These are phyloP conservation scores for Calocybe indica DNA, from an alignment of 768 basidiomycete genomes.

Conservation along the genomic window DNA sequence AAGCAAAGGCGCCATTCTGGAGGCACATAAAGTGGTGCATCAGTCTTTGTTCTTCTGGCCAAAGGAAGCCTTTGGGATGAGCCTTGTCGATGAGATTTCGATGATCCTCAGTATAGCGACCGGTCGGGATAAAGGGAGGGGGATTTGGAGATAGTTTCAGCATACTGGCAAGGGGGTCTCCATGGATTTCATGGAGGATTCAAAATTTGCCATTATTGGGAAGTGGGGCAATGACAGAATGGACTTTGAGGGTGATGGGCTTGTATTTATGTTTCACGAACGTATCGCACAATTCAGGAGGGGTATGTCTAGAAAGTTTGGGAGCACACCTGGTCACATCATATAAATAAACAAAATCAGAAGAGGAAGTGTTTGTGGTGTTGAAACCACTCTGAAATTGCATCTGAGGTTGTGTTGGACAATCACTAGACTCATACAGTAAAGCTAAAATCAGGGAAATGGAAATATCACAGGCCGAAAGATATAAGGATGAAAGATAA, in stretches of 20 bases:
- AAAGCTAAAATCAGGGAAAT: too few species aligned
- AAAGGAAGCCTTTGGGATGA: not conserved
- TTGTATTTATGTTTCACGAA: conserved; percentile 22
- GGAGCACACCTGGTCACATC: not conserved
- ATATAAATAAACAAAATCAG: not conserved
- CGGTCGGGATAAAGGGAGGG: conserved; percentile 12
- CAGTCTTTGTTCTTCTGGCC: not conserved
- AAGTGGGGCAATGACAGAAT: conserved; percentile 14
- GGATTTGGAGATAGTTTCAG: conserved; percentile 13
- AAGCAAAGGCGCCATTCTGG: not conserved
- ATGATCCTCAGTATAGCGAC: conserved; percentile 19
- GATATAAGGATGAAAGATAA: too few species aligned
- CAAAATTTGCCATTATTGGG: conserved; percentile 14
- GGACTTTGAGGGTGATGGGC: conserved; percentile 19
- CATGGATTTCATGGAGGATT: conserved; percentile 18
- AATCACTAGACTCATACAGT: too few species aligned
- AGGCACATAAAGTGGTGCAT: not conserved
- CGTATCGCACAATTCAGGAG: not conserved
- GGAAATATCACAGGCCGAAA: too few species aligned
- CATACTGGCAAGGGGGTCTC: conserved; percentile 18
- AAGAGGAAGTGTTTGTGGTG: not conserved
- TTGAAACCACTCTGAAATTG: not conserved
- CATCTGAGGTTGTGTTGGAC: not conserved
- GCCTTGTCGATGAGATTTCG: not conserved
- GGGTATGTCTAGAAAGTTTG: not conserved